Base-by-base conservation (phyloP, 225 moss, liverwort and hornwort species). In the Asterella californica region DNA sequence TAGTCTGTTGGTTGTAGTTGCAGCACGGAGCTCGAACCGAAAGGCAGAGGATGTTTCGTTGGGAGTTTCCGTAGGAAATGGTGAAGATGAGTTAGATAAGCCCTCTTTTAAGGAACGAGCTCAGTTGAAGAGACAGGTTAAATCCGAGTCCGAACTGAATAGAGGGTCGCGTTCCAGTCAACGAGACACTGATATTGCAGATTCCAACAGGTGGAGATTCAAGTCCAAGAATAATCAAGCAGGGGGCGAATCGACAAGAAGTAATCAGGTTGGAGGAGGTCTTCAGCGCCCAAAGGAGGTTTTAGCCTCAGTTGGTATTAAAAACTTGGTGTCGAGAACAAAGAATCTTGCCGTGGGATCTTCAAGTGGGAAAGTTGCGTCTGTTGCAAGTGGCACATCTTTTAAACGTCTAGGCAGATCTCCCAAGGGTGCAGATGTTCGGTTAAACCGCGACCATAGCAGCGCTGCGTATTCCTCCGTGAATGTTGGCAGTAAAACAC, bases 31-130 rank as follows among this genome's bases (percentile, higher is more conserved):
- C 74, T 81, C 77, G 69, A 80, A 80, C 32, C 70, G 59, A 36
- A 74, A 76, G 55, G 69, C 45, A 30, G 52, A 79, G 32, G 66
- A 67, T 74, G 70, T 62, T 61, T 24, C 61, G 2, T 18, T 74
- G n/a, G 25, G 55, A 27, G 24, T 48, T 49, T 49, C 82, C 0
- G 55, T 19, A 48, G 57, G 68, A 17, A 66, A 33, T 18, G 47
- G 9, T 45, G 80, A 85, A 49, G 76, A 57, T 74, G 83, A 81
- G 55, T n/a, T 74, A 22, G 81, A 80, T 37, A 76, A 75, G 34
- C n/a, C 33, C 4, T 46, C 69, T 75, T 60, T 42, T 15, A 17
- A 32, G 52, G 25, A 61, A 21, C 62, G 45, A 52, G 60, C 80
- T 61, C 76, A 74, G 33, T 45, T 70, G 5, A 80, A 77, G 75